A percentile compares a stretch with the other conserved stretches of the same genome.
These are phyloP conservation scores for Naganishia kalamii DNA, from an alignment of 768 basidiomycete genomes.

Conservation along the genomic window DNA sequence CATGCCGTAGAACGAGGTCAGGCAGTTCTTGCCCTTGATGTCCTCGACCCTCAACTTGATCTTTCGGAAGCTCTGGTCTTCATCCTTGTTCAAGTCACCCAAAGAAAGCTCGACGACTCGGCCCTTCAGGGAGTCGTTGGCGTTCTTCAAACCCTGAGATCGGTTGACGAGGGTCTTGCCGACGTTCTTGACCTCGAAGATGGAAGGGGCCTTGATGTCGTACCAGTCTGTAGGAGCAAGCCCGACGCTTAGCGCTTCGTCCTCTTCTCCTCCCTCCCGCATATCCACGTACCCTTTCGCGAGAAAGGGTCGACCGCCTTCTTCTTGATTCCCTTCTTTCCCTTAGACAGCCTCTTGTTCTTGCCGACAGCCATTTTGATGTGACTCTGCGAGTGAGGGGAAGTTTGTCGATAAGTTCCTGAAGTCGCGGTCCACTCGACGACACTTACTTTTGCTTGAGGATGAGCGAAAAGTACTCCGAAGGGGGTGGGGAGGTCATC, in stretches of 20 bases:
- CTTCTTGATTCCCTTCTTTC: constrained; percentile 76
- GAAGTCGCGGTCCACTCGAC: background rate
- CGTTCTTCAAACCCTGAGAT: constrained; percentile 96
- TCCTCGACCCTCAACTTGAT: constrained; percentile 92
- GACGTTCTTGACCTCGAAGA: constrained; percentile 91
- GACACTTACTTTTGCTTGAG: constrained; percentile 18
- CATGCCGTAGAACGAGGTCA: constrained; percentile 99
- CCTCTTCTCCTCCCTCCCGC: background rate
- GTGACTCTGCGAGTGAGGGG: constrained; percentile 7
- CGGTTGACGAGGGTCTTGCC: constrained; percentile 99
- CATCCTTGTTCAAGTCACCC: constrained; percentile 97
- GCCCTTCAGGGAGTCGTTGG: constrained; percentile 95
- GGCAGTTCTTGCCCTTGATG: constrained; percentile 82
- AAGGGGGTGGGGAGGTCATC: constrained; percentile 3
- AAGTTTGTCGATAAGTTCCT: background rate
- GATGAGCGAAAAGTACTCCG: constrained; percentile 12
- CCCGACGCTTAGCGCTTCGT: background rate
- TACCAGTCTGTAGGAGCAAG: constrained; percentile 71
- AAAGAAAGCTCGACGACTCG: constrained; percentile 94
- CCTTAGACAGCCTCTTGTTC: constrained; percentile 98
- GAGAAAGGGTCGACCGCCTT: constrained; percentile 99
- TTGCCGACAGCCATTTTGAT: constrained; percentile 51
- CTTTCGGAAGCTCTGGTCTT: constrained; percentile 99
- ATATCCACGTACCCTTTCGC: constrained; percentile 64
- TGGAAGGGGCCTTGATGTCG: constrained; percentile 96